phyloP scores from a whole-genome alignment of 2,329 filamentous ascomycete species.

The Fusarium ambrosium region DNA sequence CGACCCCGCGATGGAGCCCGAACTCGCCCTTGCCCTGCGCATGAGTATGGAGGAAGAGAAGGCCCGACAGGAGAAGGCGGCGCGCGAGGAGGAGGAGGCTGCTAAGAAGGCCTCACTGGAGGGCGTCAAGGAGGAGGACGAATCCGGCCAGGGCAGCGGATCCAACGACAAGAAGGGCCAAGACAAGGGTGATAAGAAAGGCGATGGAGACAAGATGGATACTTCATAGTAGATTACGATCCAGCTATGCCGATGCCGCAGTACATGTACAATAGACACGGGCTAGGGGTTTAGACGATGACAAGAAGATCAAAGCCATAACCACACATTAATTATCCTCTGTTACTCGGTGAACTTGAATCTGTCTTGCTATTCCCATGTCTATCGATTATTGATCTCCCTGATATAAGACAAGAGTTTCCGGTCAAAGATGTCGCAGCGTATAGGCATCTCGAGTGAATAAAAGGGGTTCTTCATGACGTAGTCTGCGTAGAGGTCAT shows the following conservation, averaged over 20 bases:
- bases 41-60: slow-evolving; percentile 99
- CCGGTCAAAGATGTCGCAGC: slow-evolving; percentile 95
- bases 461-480: slow-evolving; percentile 99
- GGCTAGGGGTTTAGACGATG: slow-evolving; percentile 45
- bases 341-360: slow-evolving; percentile 24
- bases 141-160: slow-evolving; percentile 60
- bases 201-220: slow-evolving; percentile 85
- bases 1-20: slow-evolving; percentile 91
- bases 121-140: slow-evolving; percentile 84
- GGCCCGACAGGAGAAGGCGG: slow-evolving; percentile 89
- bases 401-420: slow-evolving; percentile 86
- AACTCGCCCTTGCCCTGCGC: slow-evolving; percentile 91
- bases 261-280: slow-evolving; percentile 52
- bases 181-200: slow-evolving; percentile 74
- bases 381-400: slow-evolving; percentile 72
- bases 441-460: slow-evolving; percentile 95
- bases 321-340: slow-evolving; percentile 30
- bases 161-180: slow-evolving; percentile 81
- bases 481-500: slow-evolving; percentile 95
- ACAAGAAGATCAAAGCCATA: slow-evolving; percentile 45
- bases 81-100: slow-evolving; percentile 79
- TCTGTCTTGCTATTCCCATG: slow-evolving; percentile 11
- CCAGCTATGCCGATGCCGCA: slow-evolving; percentile 49
- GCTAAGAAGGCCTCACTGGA: slow-evolving; percentile 83
- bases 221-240: slow-evolving; percentile 69